Evolutionary conservation across 176 grass and related monocot species (phyloP), one percentile per base, ranked within the genome.

Genomic region (Pontederia paniculata): DNA sequence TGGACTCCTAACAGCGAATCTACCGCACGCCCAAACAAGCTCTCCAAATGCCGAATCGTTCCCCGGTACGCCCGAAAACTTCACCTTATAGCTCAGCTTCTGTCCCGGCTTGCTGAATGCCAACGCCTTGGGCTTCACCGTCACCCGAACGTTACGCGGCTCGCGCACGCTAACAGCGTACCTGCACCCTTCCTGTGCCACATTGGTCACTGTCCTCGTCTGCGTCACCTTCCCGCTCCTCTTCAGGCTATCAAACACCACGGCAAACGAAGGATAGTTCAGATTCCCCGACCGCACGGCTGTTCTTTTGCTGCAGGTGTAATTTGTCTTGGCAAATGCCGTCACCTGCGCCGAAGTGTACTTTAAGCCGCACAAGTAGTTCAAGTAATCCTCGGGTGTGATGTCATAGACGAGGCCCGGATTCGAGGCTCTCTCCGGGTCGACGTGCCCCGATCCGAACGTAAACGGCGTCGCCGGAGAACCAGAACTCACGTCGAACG

Each of bases 151-250:
- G 11, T 76, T 86, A 10, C 48, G 66, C 18, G 86, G 80, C 80
- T 87, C 73, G 43, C 81, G 77, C 48, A 97, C 77, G 16, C 72
- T 53, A 12, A 64, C 86, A 2, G 62, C 61, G 76, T 90, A 90
- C 55, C 66, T 74, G 23, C 76, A 83, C 9, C 14, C 62, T 0
- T 68, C 64, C 18, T 73, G 75, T 14, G 86, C 91, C 21, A 97
- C 91, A 48, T 97, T 97, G 15, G 83, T 97, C 53, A 97, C 86
- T 0, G 86, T 97, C 14, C 91, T 64, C 15, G 61, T 25, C 17
- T 64, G 61, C 45, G 45, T 64, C 61, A 44, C 20, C 5, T 42
- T 62, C 11, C 15, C 13, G 6, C 25, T 64, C 21, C 19, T 23
- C 0, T 4, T 64, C 14, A 12, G 45, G 9, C 44, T 6, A 21